A percentile compares a stretch with the other conserved stretches of the same genome.
Evolutionary conservation across 305 asterid genomes (phyloP).

Genomic region (Rubia tinctorum): DNA sequence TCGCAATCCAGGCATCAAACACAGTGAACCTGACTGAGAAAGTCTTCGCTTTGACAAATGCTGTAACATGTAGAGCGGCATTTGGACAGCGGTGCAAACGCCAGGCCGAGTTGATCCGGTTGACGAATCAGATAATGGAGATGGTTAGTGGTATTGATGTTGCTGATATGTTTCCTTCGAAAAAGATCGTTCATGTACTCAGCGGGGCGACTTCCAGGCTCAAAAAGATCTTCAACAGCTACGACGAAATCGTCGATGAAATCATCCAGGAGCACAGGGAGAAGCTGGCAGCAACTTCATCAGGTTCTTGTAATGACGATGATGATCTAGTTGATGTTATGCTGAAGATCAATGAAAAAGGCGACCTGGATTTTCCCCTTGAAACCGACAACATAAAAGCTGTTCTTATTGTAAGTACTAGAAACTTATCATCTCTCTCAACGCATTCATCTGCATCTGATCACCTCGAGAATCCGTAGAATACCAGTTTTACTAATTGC

Average conservation of each 20-base stretch:
- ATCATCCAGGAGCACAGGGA: constrained; percentile 27
- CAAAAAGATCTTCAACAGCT: constrained; percentile 20
- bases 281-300: not conserved
- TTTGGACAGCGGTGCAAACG: constrained; percentile 2
- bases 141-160: constrained; percentile 29
- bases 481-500: no score
- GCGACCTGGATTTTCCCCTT: constrained; percentile 20
- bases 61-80: not conserved
- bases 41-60: constrained; percentile 8
- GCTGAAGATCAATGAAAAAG: constrained; percentile 12
- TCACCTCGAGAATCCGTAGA: not conserved
- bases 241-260: constrained; percentile 30
- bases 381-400: constrained; percentile 36
- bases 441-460: no score
- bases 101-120: constrained; percentile 22
- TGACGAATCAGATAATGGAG: constrained; percentile 22
- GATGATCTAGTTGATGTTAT: constrained; percentile 22
- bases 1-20: not conserved
- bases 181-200: constrained; percentile 25
- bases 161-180: constrained; percentile 40
- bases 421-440: not conserved
- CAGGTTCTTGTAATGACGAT: not conserved
- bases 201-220: constrained; percentile 21
- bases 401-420: constrained; percentile 27
- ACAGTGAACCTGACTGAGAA: constrained; percentile 18